Conservation (phyloP, 768 basidiomycete species). For the Lentinus tigrinus region DNA sequence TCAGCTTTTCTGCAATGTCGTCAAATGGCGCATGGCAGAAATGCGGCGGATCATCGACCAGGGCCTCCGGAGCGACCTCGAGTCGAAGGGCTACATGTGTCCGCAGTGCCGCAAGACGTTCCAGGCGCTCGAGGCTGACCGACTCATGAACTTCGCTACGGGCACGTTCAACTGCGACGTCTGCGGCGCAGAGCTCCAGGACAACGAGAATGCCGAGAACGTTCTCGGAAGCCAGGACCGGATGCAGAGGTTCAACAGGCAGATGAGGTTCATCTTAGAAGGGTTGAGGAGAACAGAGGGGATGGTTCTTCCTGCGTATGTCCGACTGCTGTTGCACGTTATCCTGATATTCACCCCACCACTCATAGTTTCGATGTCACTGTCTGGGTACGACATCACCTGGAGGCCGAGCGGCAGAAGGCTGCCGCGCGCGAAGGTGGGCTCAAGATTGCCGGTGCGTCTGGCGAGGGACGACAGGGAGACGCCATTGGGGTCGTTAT, state of each 20-base stretch:
- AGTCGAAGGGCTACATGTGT: conserved; percentile 97
- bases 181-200: conserved; percentile 81
- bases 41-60: conserved; percentile 91
- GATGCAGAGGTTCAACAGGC: conserved; percentile 93
- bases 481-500: conserved; percentile 86
- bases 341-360: not conserved
- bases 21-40: conserved; percentile 94
- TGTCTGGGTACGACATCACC: conserved; percentile 76
- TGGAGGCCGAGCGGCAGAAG: conserved; percentile 54
- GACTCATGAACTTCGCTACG: conserved; percentile 68
- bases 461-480: conserved; percentile 54
- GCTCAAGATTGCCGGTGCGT: conserved; percentile 74
- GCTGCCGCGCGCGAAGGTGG: conserved; percentile 49
- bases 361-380: conserved; percentile 72
- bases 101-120: conserved; percentile 84
- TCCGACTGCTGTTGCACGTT: conserved; percentile 19
- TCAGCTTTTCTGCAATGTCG: conserved; percentile 92
- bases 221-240: conserved; percentile 86
- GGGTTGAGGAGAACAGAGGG: conserved; percentile 87
- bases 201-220: conserved; percentile 89
- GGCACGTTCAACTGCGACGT: conserved; percentile 82
- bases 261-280: conserved; percentile 85
- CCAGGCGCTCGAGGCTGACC: conserved; percentile 81
- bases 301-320: conserved; percentile 81
- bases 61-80: conserved; percentile 87